Percentiles rank a stretch among this genome's conserved stretches.
phyloP scores from a whole-genome alignment of 2,329 filamentous ascomycete species.

The Rhynchosporium secalis region DNA sequence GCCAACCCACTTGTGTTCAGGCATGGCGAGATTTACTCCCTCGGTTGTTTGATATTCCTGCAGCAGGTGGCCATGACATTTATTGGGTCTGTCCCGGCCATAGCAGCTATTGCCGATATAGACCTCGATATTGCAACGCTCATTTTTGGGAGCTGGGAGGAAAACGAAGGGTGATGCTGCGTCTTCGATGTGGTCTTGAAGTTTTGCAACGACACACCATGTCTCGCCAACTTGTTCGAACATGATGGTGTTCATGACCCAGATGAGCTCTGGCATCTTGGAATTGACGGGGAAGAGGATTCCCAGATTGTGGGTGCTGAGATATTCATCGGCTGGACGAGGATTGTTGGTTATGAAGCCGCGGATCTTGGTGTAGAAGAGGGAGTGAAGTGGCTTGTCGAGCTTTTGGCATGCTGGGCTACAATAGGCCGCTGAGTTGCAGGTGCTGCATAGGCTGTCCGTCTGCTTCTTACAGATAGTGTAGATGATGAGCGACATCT shows the following conservation, averaged over 20 bases:
- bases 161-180: too few species aligned
- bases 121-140: background rate
- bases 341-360: conserved; percentile 3
- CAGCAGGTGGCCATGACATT: background rate
- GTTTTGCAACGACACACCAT: background rate
- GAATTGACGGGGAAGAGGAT: conserved; percentile 2
- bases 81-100: background rate
- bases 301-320: background rate
- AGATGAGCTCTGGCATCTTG: conserved; percentile 4
- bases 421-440: conserved; percentile 16
- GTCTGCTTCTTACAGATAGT: conserved; percentile 7
- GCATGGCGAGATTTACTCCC: background rate
- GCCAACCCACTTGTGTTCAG: background rate
- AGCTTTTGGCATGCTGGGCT: conserved; percentile 7
- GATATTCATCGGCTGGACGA: background rate
- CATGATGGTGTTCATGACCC: background rate
- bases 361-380: conserved; percentile 11
- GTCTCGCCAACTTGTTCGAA: background rate
- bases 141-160: background rate
- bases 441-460: background rate
- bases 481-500: conserved; percentile 11
- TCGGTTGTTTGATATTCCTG: conserved; percentile 2
- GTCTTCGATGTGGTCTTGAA: background rate
- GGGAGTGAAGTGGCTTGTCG: conserved; percentile 18
- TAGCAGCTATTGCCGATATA: background rate